These are phyloP conservation scores for Cercospora sesami DNA, from an alignment of 2,329 filamentous ascomycete genomes.

Conservation along the genomic window DNA sequence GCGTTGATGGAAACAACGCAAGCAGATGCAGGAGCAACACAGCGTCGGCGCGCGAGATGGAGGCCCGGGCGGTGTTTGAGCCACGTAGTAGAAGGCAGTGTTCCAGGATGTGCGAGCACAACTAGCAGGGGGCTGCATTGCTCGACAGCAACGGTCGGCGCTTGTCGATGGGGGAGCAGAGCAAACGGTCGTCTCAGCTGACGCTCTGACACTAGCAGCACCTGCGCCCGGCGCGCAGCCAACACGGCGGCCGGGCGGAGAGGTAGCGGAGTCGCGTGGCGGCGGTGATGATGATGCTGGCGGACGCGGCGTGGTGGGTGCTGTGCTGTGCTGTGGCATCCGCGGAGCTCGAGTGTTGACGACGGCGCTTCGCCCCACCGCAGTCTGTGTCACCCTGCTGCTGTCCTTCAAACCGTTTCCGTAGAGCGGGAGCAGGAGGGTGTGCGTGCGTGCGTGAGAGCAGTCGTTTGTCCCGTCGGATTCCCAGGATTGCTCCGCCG, in stretches of 20 bases:
- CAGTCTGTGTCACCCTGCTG: neutral
- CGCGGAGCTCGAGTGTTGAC: neutral
- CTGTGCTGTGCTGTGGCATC: neutral
- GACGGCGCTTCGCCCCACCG: neutral
- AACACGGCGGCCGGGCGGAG: neutral
- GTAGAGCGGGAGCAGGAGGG: neutral
- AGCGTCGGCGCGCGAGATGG: neutral
- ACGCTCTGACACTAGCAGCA: neutral
- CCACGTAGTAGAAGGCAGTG: neutral
- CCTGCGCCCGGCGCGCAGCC: neutral
- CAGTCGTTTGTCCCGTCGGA: slow-evolving; percentile 7
- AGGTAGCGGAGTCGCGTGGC: neutral
- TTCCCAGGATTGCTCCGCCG: slow-evolving; percentile 3
- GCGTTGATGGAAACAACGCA: neutral
- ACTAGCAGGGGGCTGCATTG: slow-evolving; percentile 10
- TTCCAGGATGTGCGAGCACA: slow-evolving; percentile 12
- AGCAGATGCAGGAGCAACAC: neutral
- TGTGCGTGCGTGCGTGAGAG: slow-evolving; percentile 1
- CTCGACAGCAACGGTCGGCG: neutral
- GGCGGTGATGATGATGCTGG: neutral
- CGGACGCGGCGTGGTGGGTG: neutral
- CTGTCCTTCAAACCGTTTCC: neutral
- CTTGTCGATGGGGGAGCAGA: neutral
- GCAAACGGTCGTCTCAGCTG: slow-evolving; percentile 8
- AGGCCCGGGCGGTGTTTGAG: neutral